Base-by-base conservation (phyloP, 192 early-diverging fungal species). In the Pilaira anomala region DNA sequence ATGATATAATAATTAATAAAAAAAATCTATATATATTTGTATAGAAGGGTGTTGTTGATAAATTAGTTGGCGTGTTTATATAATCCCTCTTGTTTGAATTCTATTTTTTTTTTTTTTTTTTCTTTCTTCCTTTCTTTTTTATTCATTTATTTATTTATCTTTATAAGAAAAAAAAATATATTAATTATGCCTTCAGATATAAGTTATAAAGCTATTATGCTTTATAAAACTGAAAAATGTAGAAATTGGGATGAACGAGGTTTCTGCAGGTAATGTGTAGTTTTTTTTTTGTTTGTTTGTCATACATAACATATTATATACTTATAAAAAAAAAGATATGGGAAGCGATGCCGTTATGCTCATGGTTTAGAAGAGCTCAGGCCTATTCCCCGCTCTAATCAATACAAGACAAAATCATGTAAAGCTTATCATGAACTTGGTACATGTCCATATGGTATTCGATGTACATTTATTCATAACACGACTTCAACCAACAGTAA, bases 211-310 rank as follows among this genome's bases (percentile, higher is more conserved):
- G 18, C 4, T 6, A 4, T 19, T 46, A 28, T n/a, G 3, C 51
- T 53, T 16, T 53, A 53, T 30, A 53, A 53, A 22, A 53, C 51
- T 12, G 51, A 53, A 53, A n/a, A 30, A 12, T 53, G 51, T 53
- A 53, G 29, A 30, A 53, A 53, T 13, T 53, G 51, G 51, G 25
- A 26, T n/a, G 51, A 53, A 11, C 25, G 14, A 24, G 51, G 51
- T 3, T 3, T 9, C 4, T 53, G 51, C 51, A 53, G 51, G 51
- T 53, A 53, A 51, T n/a, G n/a, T n/a, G n/a, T n/a, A n/a, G n/a
- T n/a, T n/a, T n/a, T n/a, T n/a, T n/a, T n/a, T n/a, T n/a, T n/a
- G n/a, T n/a, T n/a, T n/a, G n/a, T n/a, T n/a, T n/a, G n/a, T n/a
- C n/a, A n/a, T n/a, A n/a, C n/a, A n/a, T n/a, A n/a, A n/a, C n/a